phyloP scores from a whole-genome alignment of 2,329 filamentous ascomycete species.

The Claviceps monticola region DNA sequence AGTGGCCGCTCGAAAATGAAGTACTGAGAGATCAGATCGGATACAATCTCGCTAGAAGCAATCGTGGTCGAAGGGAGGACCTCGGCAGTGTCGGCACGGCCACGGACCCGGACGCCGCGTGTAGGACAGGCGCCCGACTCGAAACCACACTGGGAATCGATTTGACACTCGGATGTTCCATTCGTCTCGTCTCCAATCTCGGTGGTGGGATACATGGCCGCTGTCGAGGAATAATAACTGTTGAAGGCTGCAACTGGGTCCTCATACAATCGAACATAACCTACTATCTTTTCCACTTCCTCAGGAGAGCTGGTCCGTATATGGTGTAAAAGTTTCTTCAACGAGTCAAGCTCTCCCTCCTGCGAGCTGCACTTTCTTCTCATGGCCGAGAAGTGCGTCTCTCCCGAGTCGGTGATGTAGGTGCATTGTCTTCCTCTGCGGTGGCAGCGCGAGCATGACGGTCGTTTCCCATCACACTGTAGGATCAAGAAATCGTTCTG shows the following conservation, averaged over 20 bases:
- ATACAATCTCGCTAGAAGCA: background rate
- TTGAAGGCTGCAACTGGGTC: background rate
- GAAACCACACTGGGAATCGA: background rate
- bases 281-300: background rate
- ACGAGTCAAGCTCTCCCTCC: background rate
- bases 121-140: background rate
- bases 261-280: background rate
- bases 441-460: constrained; percentile 1
- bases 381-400: constrained; percentile 2
- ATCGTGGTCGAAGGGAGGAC: background rate
- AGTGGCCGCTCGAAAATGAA: background rate
- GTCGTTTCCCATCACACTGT: constrained; percentile 3
- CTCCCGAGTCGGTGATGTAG: constrained; percentile 1
- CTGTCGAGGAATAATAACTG: background rate
- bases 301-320: background rate
- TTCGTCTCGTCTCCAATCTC: background rate
- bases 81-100: no score
- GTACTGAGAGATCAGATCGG: background rate
- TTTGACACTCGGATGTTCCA: background rate
- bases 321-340: background rate
- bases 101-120: background rate
- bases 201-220: background rate
- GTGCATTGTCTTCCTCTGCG: background rate
- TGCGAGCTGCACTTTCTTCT: constrained; percentile 1
- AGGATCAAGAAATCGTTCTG: background rate